Base-by-base conservation (phyloP, 2,329 filamentous ascomycete species). In the Beauveria sp. region DNA sequence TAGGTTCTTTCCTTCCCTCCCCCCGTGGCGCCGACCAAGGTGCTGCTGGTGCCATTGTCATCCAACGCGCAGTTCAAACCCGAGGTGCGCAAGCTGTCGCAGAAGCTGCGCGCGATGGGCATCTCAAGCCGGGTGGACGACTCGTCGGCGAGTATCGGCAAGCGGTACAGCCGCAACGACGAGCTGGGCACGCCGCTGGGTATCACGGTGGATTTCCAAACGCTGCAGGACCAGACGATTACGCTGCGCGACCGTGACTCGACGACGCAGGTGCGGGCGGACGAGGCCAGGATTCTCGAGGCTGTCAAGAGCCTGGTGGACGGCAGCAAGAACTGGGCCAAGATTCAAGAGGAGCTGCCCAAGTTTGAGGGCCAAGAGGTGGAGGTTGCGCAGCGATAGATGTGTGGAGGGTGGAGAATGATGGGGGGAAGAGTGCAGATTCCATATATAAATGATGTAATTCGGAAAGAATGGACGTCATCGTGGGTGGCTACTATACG, bases 191-290 rank as follows among this genome's bases (percentile, higher is more conserved):
- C 95, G 50, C 91, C 93, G 8, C 88, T 97, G 66, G 93, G 92
- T 72, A 88, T 98, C 75, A 98, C 93, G 0, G 85, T 98, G 64
- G 93, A 98, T 75, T 98, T 97, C 83, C 91, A 98, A 80, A 96
- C 91, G 53, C 80, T 96, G 67, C 87, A 96, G 76, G 92, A 97
- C 74, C 85, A 85, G 72, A 89, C 89, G 8, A 85, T 96, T 71
- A 98, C 93, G 1, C 84, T 98, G 66, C 83, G 93, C 72, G 93
- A 98, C 74, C 88, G 92, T 66, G 95, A 98, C 77, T 89, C 88
- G 48, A 97, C 91, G 60, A 89, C 87, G 73, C 93, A 98, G 78
- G 92, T 98, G 62, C 88, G 95, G 64, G 90, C 90, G 12, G 87
- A 86, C 65, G 84, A 95, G 73, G 88, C 90, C 46, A 88, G 88